Base-by-base conservation (phyloP, 805 yeast genomes). In the Helenozyma rhizophorensis region DNA sequence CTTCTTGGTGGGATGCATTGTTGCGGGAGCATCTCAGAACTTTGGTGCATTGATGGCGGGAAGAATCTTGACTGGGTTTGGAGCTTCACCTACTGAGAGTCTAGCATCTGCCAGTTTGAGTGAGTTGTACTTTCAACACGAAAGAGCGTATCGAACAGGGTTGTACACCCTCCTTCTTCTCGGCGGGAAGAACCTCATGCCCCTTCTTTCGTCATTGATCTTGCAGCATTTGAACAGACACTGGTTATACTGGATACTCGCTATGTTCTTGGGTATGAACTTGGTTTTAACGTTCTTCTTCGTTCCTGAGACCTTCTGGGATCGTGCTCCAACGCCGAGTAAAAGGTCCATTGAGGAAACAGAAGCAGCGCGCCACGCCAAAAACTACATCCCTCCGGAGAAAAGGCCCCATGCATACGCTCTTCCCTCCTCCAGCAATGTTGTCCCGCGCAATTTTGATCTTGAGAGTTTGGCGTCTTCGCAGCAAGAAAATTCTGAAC, bases 301-400 rank as follows among this genome's bases (percentile, higher is more conserved):
- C 48, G 81, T 75, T 14, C 83, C 83, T 3, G 83, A 78, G 37
- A 78, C 83, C 1, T 77, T 73, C 54, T 77, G 80, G 79, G 75
- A 71, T 37, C 60, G 83, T 36, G 50, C 71, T 1, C 79, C 80
- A 4, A 60, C 63, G 2, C 73, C 72, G 12, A 61, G 60, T 41
- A 68, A 72, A 43, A 55, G 74, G 39, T 70, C 77, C 3, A 44
- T 56, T 14, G 53, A 56, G 33, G 83, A 76, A 51, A 62, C 78
- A 2, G 58, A 58, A 28, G 59, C 59, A 14, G 82, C 80, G 1
- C 56, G 63, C 39, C 58, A 52, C 23, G 70, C 36, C 13, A 34
- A 44, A 5, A 37, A 28, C 14, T 53, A 55, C 33, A 40, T 42
- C 19, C 55, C 57, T 4, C 57, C 57, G 4, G 39, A 34, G n/a